Evolutionary conservation across 2,329 filamentous ascomycete species (phyloP).

Genomic region (Penicillium nordicum): DNA sequence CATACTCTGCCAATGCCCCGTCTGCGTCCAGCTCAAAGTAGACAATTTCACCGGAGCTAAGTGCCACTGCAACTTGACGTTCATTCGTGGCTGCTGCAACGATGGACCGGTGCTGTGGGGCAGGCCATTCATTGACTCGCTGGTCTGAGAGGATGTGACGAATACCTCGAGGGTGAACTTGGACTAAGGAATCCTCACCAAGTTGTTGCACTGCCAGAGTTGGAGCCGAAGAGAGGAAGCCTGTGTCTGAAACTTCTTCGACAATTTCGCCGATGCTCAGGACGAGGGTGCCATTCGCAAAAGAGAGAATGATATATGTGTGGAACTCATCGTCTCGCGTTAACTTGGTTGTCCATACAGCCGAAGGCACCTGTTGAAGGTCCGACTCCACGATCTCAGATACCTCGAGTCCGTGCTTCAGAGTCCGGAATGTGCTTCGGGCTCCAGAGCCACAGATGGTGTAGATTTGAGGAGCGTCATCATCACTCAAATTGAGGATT

Average conservation of each 20-base stretch:
- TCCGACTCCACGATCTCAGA: conserved; percentile 95
- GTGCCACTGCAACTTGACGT: conserved; percentile 84
- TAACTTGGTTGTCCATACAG: conserved; percentile 93
- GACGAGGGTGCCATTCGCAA: conserved; percentile 84
- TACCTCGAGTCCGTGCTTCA: conserved; percentile 90
- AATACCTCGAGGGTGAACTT: conserved; percentile 95
- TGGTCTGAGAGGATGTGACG: conserved; percentile 76
- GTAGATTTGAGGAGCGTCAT: conserved; percentile 96
- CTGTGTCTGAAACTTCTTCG: conserved; percentile 89
- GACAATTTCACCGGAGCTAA: conserved; percentile 94
- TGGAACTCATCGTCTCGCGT: conserved; percentile 79
- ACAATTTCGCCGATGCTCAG: conserved; percentile 96
- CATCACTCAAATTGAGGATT: conserved; percentile 82
- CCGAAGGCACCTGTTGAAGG: conserved; percentile 79
- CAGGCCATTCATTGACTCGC: conserved; percentile 86
- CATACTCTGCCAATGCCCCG: conserved; percentile 85
- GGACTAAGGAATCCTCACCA: conserved; percentile 86
- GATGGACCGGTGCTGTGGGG: conserved; percentile 90
- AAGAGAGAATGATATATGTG: conserved; percentile 92
- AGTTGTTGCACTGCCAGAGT: conserved; percentile 92
- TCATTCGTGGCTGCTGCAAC: conserved; percentile 92
- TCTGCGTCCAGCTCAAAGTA: conserved; percentile 98
- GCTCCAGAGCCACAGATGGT: conserved; percentile 85
- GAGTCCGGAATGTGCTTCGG: conserved; percentile 81
- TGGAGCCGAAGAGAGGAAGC: conserved; percentile 82